phyloP scores from a whole-genome alignment of 768 basidiomycete species.

The Cyathus striatus region DNA sequence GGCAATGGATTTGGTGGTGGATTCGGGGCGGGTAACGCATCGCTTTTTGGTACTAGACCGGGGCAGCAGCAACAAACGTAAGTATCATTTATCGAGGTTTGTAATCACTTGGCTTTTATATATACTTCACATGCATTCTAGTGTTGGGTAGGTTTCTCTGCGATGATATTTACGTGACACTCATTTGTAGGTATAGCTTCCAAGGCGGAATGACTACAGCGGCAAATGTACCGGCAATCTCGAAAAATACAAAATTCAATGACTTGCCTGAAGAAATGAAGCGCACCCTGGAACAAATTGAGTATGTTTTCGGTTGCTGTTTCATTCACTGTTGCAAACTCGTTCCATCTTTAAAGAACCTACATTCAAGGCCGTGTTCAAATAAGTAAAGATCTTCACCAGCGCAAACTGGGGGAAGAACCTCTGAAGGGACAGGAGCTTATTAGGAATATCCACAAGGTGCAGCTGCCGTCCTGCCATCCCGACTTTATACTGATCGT shows the following conservation, averaged over 20 bases:
- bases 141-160: too few relatives aligned
- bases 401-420: slow-evolving; percentile 72
- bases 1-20: slow-evolving; percentile 22
- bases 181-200: too few relatives aligned
- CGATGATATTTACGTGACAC: too few relatives aligned
- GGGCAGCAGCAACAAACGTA: slow-evolving; percentile 23
- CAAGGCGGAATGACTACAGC: too few relatives aligned
- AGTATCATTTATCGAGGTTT: slow-evolving; percentile 1
- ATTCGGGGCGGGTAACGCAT: slow-evolving; percentile 10
- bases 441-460: slow-evolving; percentile 65
- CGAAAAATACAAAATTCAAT: slow-evolving; percentile 72
- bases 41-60: slow-evolving; percentile 26
- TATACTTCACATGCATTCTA: too few relatives aligned
- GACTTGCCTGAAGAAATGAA: slow-evolving; percentile 71
- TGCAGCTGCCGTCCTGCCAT: slow-evolving; percentile 13
- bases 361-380: slow-evolving; percentile 76
- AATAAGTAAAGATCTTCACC: slow-evolving; percentile 74
- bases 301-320: too few relatives aligned
- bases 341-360: slow-evolving; percentile 35
- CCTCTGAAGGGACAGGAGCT: slow-evolving; percentile 68
- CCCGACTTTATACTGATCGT: neutral
- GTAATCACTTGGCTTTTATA: too few relatives aligned
- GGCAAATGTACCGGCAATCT: slow-evolving; percentile 35
- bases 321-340: slow-evolving; percentile 8
- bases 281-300: slow-evolving; percentile 60